Base-by-base conservation (phyloP, 2,329 filamentous ascomycete species). In the Karstenula rhodostoma region DNA sequence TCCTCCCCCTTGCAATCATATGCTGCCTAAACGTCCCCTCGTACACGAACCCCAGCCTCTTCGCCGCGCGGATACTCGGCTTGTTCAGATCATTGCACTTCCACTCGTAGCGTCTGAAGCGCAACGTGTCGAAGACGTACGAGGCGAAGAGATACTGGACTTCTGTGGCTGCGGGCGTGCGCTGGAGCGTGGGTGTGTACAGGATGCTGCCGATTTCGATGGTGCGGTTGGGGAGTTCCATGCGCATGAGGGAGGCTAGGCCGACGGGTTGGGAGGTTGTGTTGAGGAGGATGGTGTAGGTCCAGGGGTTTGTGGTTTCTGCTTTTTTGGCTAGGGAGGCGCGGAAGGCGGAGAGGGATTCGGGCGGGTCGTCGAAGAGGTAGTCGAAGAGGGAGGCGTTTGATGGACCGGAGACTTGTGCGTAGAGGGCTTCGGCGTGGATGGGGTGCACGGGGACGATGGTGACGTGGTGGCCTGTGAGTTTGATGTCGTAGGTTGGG, bases 11-110 rank as follows among this genome's bases (percentile, higher is more conserved):
- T 8, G 84, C 67, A 32, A 90, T 79, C 82, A 88, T 82, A 69
- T 90, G 87, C 62, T 87, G 85, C 56, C 87, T 80, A 62, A 89
- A 89, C 0, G 82, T 67, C 0, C 88, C 88, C 71, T 90, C 88
- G 65, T 77, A 86, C 0, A 72, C 72, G 65, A 89, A 90, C 0
- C 88, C 88, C 9, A 89, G 71, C 2, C 88, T 77, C 64, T 76
- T 58, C 0, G 88, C 88, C 0, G 88, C 87, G 4, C 81, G 76
- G 15, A 80, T 76, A 47, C 85, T 88, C 0, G 82, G 78, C 37
- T 66, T 77, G 68, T 90, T 90, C 12, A 87, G 74, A 17, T 79
- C 65, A 68, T 90, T 83, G 56, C 85, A 87, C 67, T 90, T 90
- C 87, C 88, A 90, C 71, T 89, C 87, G 4, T 88, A 82, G 8